phyloP scores from a whole-genome alignment of 2,329 filamentous ascomycete species.

The Grosmannia huntii region DNA sequence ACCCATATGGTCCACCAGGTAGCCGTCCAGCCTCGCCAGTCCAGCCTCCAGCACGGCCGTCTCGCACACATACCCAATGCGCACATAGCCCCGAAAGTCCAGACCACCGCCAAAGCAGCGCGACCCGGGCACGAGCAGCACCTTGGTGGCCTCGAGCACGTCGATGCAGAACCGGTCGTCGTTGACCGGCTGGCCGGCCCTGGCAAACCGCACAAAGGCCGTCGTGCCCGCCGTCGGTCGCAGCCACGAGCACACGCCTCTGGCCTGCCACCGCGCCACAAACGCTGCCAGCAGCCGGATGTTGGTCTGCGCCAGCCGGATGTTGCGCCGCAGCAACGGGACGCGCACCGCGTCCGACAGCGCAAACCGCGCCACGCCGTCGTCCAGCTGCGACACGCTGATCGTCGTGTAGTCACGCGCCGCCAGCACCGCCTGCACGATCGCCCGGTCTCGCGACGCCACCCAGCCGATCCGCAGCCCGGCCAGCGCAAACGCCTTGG shows the following conservation, averaged over 20 bases:
- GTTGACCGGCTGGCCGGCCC: constrained; percentile 46
- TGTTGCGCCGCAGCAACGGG: constrained; percentile 35
- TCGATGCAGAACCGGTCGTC: constrained; percentile 60
- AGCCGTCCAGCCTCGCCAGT: constrained; percentile 35
- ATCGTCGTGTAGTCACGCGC: constrained; percentile 78
- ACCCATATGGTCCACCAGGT: constrained; percentile 18
- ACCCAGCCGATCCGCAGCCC: constrained; percentile 78
- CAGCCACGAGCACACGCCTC: constrained; percentile 49
- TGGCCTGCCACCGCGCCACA: constrained; percentile 46
- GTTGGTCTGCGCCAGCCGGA: constrained; percentile 55
- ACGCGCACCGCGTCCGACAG: constrained; percentile 36
- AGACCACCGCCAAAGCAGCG: constrained; percentile 55
- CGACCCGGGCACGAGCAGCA: constrained; percentile 62
- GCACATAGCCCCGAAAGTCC: constrained; percentile 62
- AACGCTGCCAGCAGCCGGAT: constrained; percentile 53
- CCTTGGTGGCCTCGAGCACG: constrained; percentile 54
- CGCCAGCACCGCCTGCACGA: constrained; percentile 51
- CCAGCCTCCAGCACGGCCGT: constrained; percentile 57
- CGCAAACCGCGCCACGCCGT: constrained; percentile 64
- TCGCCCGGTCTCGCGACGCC: constrained; percentile 46
- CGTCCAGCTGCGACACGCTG: constrained; percentile 71
- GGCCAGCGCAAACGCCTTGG: constrained; percentile 73
- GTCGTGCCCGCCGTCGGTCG: constrained; percentile 70
- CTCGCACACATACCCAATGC: constrained; percentile 63
- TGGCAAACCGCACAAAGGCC: constrained; percentile 59